Evolutionary conservation across 2,329 filamentous ascomycete genomes (phyloP).

Genomic region (Chaetomiaceae sp.): DNA sequence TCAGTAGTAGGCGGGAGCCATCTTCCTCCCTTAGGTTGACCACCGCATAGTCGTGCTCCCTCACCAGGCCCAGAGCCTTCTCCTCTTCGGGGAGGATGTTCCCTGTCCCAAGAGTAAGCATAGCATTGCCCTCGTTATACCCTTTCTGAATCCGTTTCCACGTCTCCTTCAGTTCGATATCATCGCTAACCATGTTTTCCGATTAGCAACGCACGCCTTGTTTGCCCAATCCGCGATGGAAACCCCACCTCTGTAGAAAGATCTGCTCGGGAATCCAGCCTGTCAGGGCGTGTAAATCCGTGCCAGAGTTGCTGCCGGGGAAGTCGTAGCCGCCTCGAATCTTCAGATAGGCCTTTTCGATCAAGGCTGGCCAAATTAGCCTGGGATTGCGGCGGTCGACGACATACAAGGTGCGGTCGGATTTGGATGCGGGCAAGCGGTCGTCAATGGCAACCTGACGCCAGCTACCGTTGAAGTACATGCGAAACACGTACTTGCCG

Average conservation of each 20-base stretch:
- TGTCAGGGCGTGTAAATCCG: conserved; percentile 84
- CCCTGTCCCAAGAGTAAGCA: conserved; percentile 87
- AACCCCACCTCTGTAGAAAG: conserved; percentile 63
- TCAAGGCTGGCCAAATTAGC: conserved; percentile 83
- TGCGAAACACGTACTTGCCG: conserved; percentile 85
- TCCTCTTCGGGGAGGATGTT: conserved; percentile 72
- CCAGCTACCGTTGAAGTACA: conserved; percentile 94
- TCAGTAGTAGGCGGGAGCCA: conserved; percentile 61
- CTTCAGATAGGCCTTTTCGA: conserved; percentile 96
- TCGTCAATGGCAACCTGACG: conserved; percentile 86
- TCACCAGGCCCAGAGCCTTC: conserved; percentile 70
- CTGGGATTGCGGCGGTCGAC: conserved; percentile 74
- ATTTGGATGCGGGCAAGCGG: conserved; percentile 70
- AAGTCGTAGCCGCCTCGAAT: conserved; percentile 95
- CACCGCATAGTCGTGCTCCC: conserved; percentile 91
- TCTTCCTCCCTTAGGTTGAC: conserved; percentile 63
- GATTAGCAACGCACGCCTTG: background rate
- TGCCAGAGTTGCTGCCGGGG: conserved; percentile 93
- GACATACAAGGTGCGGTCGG: conserved; percentile 73
- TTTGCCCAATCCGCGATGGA: too few species aligned
- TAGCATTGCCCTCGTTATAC: conserved; percentile 71
- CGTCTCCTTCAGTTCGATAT: conserved; percentile 66
- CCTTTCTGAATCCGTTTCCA: conserved; percentile 73
- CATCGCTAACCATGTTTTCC: conserved; percentile 51
- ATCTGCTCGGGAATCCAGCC: conserved; percentile 97